Evolutionary conservation across 108 stramenopile genomes (phyloP).

Genomic region (Aurantiochytrium sp.): DNA sequence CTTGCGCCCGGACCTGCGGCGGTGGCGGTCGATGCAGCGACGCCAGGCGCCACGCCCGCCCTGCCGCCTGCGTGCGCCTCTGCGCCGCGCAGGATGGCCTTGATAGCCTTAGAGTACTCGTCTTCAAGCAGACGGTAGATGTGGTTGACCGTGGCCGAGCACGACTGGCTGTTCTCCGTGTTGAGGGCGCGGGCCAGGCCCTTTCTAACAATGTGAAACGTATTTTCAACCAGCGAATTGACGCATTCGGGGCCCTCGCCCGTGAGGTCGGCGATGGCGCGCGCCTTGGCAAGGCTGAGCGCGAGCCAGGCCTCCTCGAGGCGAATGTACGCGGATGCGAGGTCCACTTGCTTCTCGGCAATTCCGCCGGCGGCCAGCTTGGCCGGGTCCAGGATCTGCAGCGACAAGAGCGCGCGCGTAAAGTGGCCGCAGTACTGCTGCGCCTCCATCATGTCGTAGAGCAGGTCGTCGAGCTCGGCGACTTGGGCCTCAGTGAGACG

Average conservation of each 20-base stretch:
- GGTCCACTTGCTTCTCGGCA: neutral
- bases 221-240: neutral
- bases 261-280: neutral
- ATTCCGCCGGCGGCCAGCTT: neutral
- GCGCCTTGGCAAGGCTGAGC: neutral
- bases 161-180: neutral
- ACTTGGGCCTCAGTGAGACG: neutral
- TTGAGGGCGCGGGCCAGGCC: neutral
- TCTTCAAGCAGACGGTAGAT: slow-evolving; percentile 4
- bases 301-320: slow-evolving; percentile 9
- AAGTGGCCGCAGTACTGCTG: slow-evolving; percentile 26
- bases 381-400: neutral
- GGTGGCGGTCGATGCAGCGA: neutral
- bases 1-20: too few species aligned
- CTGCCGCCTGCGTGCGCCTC: neutral
- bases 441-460: neutral
- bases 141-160: neutral
- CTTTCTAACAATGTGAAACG: neutral
- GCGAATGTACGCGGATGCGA: neutral
- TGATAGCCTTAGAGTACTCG: neutral
- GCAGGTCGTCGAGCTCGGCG: neutral
- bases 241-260: neutral
- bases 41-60: neutral
- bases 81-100: neutral
- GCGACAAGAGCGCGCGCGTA: neutral